Base-by-base conservation (phyloP, 345 rosid genomes). In the Physaria fendleri region DNA sequence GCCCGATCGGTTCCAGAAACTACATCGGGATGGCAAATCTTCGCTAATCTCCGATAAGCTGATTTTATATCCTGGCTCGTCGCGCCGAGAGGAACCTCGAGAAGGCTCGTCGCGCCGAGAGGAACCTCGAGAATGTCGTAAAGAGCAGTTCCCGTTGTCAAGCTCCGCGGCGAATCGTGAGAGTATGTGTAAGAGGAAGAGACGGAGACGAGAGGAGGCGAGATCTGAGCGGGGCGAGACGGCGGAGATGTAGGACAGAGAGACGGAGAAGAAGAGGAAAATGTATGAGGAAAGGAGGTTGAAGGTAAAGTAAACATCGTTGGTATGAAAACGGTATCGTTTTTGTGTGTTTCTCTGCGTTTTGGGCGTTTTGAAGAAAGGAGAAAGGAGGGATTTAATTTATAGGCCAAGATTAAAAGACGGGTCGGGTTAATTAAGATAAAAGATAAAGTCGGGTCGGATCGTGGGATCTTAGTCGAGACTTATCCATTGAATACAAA, bases 11-110 rank as follows among this genome's bases (percentile, higher is more conserved):
- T 56, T 1, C 75, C 59, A 1, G 71, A n/a, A n/a, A n/a, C 81
- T 0, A 79, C 89, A 23, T 90, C 97, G 2, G 97, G 97, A 65
- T 90, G 97, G 15, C 66, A 79, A 15, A 76, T 66, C 78, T 87
- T 74, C 0, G 85, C 95, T 43, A 87, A 27, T 5, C 79, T 47
- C 27, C 97, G 81, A 68, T 90, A 90, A 17, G 97, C 94, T 1
- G 83, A 42, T 61, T 87, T 90, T 67, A 90, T 81, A 58, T 90
- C 94, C 45, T 82, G 81, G 45, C 62, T 49, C n/a, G 80, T 67
- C 14, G 97, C 90, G 6, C 70, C 81, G 14, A 35, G 25, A 5
- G 81, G 77, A 21, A 90, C 68, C 11, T 85, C 88, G 2, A 90
- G 84, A n/a, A n/a, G 83, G 51, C 66, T 51, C 4, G 80, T 72